A percentile compares a stretch with the other conserved stretches of the same genome.
Conservation (phyloP, 441 rosid genomes). For the Bocquillonia castaneifolia region DNA sequence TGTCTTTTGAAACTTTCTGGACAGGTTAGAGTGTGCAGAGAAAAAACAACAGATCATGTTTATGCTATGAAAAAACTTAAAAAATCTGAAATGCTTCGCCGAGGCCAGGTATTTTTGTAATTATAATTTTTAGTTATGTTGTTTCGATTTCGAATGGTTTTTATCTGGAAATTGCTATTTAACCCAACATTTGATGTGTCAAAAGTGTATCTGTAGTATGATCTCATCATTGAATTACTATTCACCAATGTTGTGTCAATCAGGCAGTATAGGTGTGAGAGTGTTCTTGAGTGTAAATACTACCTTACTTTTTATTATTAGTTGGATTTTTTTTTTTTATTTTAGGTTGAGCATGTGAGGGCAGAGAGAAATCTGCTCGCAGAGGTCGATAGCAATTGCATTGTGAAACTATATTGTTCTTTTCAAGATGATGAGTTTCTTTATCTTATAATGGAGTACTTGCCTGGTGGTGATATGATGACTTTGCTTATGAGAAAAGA, state of each 20-base stretch:
- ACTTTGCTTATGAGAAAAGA: constrained; percentile 96
- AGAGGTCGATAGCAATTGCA: constrained; percentile 94
- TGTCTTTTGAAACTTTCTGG: constrained; percentile 5
- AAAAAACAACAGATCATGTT: constrained; percentile 80
- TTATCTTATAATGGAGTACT: constrained; percentile 94
- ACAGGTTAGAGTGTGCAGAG: constrained; percentile 89
- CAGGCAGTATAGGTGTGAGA: too few relatives aligned
- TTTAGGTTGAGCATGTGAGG: constrained; percentile 94
- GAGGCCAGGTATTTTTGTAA: constrained; percentile 64
- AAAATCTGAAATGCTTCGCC: constrained; percentile 97
- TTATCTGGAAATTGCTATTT: too few relatives aligned
- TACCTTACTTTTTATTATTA: constrained; percentile 13
- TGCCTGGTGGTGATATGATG: constrained; percentile 99
- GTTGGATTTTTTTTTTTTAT: constrained; percentile 15
- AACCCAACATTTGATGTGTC: too few relatives aligned
- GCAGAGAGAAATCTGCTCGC: constrained; percentile 97
- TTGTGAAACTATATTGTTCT: constrained; percentile 88
- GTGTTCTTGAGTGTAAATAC: too few relatives aligned
- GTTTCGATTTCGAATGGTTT: too few relatives aligned
- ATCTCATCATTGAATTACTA: too few relatives aligned
- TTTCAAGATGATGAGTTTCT: constrained; percentile 97
- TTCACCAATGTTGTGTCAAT: too few relatives aligned
- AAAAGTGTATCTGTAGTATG: too few relatives aligned
- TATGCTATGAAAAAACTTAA: constrained; percentile 96
- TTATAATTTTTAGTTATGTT: background rate